Evolutionary conservation across 1,284 basidiomycete species (phyloP).

Genomic region (Melampsora americana): DNA sequence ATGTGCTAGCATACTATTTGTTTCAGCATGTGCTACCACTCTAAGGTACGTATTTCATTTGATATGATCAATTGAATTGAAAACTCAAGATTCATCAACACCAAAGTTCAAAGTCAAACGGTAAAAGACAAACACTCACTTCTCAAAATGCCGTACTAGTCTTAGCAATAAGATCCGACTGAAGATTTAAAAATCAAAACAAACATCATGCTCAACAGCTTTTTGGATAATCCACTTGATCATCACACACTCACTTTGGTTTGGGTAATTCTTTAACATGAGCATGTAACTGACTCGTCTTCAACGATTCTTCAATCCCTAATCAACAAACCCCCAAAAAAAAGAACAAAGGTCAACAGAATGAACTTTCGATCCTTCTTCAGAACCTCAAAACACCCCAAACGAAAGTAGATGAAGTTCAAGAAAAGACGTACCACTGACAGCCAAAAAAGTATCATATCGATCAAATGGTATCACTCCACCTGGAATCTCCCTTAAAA

Average conservation of each 20-base stretch:
- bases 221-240: too few relatives aligned
- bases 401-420: too few relatives aligned
- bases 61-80: not conserved
- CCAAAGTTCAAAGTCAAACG: not conserved
- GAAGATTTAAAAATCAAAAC: not conserved
- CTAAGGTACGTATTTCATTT: constrained; percentile 4
- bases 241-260: constrained; percentile 34
- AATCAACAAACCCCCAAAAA: not conserved
- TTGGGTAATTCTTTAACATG: constrained; percentile 30
- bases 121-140: not conserved
- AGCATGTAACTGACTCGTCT: constrained; percentile 17
- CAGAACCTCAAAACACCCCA: too few relatives aligned
- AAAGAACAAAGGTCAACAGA: not conserved
- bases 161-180: constrained; percentile 36
- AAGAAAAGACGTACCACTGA: constrained; percentile 33
- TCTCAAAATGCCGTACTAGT: constrained; percentile 36
- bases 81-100: not conserved
- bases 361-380: too few relatives aligned
- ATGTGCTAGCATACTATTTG: constrained; percentile 41
- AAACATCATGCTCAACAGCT: too few relatives aligned
- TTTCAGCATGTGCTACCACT: constrained; percentile 24
- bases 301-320: constrained; percentile 21
- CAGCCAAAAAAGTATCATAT: constrained; percentile 38
- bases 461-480: constrained; percentile 42
- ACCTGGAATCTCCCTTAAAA: constrained; percentile 40